Evolutionary conservation across 148 eudicot species (phyloP), one percentile per base, ranked within the genome.

Genomic region (Camellia sinensis): DNA sequence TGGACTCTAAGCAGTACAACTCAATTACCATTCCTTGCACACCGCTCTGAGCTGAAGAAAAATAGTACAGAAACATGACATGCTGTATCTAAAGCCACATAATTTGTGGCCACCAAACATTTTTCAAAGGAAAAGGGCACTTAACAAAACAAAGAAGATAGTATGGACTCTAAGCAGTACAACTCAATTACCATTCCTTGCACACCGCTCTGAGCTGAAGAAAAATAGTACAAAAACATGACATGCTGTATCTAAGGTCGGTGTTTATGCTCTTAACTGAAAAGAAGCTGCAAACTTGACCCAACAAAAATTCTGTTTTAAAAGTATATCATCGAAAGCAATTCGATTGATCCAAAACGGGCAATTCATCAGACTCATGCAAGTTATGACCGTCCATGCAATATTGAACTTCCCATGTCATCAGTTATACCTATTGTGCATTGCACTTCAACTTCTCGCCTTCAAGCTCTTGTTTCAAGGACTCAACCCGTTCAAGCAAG

Each of bases 361-460:
- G 52, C 19, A 17, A 41, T 14, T 66, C 13, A 67, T 43, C 71
- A 41, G 43, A 41, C 2, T 67, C 13, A 29, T n/a, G 22, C 50
- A 70, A 14, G 17, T 3, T 44, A 21, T 3, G 60, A 29, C 37
- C 5, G 17, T 37, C 22, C 74, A 29, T 29, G 37, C 37, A 71
- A 71, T 14, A 13, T 64, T 9, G 12, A 64, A 64, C 72, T 76
- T 63, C 70, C 56, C 46, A 48, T 13, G 8, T 62, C 48, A 66
- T 62, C 48, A 66, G 12, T 56, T 76, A 45, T 5, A 73, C 53
- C 78, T 88, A 77, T 37, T 75, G 75, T 61, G 75, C 44, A 41
- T 76, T 86, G 89, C 98, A 94, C 74, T 88, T 94, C 84, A 87
- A 83, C 83, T 88, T 94, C 89, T 82, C 91, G 56, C 86, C 82